Evolutionary conservation across 2,329 filamentous ascomycete genomes (phyloP), one percentile per base, ranked within the genome.

Genomic region (Plectosphaerella sp.): DNA sequence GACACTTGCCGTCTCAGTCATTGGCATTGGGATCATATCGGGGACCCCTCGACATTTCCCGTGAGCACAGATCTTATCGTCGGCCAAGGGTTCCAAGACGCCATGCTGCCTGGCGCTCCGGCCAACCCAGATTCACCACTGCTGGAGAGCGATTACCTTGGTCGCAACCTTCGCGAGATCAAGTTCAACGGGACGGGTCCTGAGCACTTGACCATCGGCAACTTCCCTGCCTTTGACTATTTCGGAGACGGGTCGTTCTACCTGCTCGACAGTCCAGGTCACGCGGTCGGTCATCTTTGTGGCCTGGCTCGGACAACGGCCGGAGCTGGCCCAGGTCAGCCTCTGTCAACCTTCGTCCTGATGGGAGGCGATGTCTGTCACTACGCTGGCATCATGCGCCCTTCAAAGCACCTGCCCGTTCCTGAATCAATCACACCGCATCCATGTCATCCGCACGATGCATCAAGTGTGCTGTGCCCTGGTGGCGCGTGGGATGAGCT

Each of bases 11-110:
- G 11, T 12, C 28, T n/a, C 61, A 73, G 71, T 51, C 76, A 80
- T 55, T 75, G 69, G 63, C 72, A 76, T 54, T 76, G 68, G 61
- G 79, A 83, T 58, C 80, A 83, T 52, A 74, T 72, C 9, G 80
- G 79, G 0, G 73, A 81, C 51, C 67, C 72, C 0, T 69, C 71
- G 0, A 64, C 61, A 0, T 83, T 83, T 47, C 75, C 77, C 1
- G 1, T 57, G 0, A 63, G 57, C 1, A 78, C 77, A 1, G 67
- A 73, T 9, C 58, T 83, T 1, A 58, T 82, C 33, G 77, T 81
- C 4, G 80, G 80, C 0, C 73, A 78, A 0, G 79, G 79, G 0
- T 76, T 81, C 61, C 75, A 72, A 47, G 54, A 69, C 2, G 61
- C 62, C 0, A 71, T 75, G 57, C 58, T 74, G 3, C 79, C 79